These are phyloP conservation scores for Suzukiozyma palmioleophila DNA, from an alignment of 1,139 yeast species.

Conservation along the genomic window DNA sequence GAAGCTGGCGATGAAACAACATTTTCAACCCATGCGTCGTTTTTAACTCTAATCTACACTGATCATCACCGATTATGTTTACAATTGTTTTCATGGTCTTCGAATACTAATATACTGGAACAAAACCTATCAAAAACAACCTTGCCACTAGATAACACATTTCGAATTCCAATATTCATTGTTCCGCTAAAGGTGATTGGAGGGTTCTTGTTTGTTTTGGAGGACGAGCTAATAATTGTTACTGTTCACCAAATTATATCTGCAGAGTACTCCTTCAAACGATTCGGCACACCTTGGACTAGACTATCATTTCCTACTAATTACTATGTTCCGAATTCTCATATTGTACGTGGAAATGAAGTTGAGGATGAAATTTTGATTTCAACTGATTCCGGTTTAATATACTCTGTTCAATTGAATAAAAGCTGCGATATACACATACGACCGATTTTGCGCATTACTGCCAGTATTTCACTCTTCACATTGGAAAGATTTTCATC, in stretches of 20 bases:
- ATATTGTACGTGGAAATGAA: constrained; percentile 11
- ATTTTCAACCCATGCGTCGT: constrained; percentile 28
- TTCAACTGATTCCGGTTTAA: constrained; percentile 38
- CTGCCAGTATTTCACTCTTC: constrained; percentile 32
- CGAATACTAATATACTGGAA: constrained; percentile 25
- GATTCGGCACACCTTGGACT: constrained; percentile 10
- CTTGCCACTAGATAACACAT: constrained; percentile 34
- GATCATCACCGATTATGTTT: constrained; percentile 33
- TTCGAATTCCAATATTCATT: constrained; percentile 37
- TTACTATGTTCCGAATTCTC: constrained; percentile 23
- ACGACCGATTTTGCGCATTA: constrained; percentile 21
- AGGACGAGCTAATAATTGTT: constrained; percentile 24
- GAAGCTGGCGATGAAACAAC: constrained; percentile 25
- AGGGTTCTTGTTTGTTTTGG: constrained; percentile 33
- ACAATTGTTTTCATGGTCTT: constrained; percentile 38
- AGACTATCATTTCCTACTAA: constrained; percentile 36
- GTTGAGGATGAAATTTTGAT: constrained; percentile 32
- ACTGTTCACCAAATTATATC: constrained; percentile 44
- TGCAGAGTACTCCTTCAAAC: constrained; percentile 36
- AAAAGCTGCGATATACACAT: constrained; percentile 10
- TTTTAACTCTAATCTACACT: constrained; percentile 34
- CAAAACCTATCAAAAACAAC: constrained; percentile 16
- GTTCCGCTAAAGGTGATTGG: constrained; percentile 29
- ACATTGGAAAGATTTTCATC: constrained; percentile 18
- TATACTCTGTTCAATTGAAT: constrained; percentile 27